Base-by-base conservation (phyloP, 257 asterid genomes). In the Ophiorrhiza pumila region DNA sequence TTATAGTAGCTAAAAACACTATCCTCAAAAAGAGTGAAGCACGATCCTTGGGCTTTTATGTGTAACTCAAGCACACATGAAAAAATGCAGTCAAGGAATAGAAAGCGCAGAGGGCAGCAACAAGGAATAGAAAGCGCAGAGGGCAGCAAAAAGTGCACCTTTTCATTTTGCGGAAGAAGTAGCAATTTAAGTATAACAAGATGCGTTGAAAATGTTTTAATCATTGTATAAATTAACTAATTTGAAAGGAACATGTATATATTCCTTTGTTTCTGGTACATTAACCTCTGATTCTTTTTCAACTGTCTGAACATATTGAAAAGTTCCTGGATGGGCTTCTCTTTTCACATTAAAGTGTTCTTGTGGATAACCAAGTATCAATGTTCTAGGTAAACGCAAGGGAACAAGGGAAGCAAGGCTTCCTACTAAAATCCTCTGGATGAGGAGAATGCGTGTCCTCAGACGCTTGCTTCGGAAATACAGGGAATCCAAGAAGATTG, bases 381-480 rank as follows among this genome's bases (percentile, higher is more conserved):
- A 23, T 47, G 17, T 57, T 29, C 41, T 41, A 75, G 79, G 79
- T 75, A 75, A 75, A 63, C 79, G 79, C 55, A 75, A 75, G 74
- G 79, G 79, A 58, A 75, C 79, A 15, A 59, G 68, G 69, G 79
- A 75, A 49, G 79, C 79, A 12, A 75, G 79, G 69, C 74, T 75
- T 64, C 79, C 79, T 10, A 75, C 79, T 7, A 75, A 75, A 69
- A 12, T 75, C 23, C 79, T 75, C 20, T 75, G 79, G 79, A 75
- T 75, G 79, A 68, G 79, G 70, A 75, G 79, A 47, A 67, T 75
- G 79, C 71, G 79, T n/a, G 79, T 75, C 61, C 79, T 75, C 39
- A 75, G 79, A 17, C 79, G 79, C 58, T 37, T 75, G 79, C 79
- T 75, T 57, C 79, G 74, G 41, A 75, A 75, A 74, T 75, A 75